These are phyloP conservation scores for Phaffomyces antillensis DNA, from an alignment of 805 yeast genomes.

Conservation along the genomic window DNA sequence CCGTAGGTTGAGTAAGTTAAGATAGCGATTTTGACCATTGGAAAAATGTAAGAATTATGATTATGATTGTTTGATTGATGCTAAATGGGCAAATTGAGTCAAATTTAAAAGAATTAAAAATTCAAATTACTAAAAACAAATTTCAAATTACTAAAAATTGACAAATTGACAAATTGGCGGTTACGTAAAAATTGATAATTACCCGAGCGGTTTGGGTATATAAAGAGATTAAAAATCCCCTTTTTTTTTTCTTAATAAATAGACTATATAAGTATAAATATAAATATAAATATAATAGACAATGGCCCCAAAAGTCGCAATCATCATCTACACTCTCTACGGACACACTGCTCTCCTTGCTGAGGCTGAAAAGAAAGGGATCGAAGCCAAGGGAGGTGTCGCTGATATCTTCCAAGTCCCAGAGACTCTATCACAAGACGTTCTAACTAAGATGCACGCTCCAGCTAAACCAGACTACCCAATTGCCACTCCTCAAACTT, in stretches of 20 bases:
- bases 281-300: constrained; percentile 4
- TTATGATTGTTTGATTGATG: too few species aligned
- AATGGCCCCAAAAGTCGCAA: constrained; percentile 29
- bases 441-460: constrained; percentile 56
- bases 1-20: constrained; percentile 79
- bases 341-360: constrained; percentile 71
- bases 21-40: constrained; percentile 28
- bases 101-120: too few species aligned
- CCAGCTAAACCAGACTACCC: constrained; percentile 51
- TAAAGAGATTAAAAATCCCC: background rate
- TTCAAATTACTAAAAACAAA: too few species aligned
- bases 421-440: constrained; percentile 64
- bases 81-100: too few species aligned
- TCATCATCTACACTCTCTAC: constrained; percentile 73
- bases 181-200: background rate
- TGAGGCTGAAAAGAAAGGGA: constrained; percentile 58
- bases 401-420: constrained; percentile 74
- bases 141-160: background rate
- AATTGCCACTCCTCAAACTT: constrained; percentile 47
- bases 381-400: constrained; percentile 57
- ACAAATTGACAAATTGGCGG: too few species aligned
- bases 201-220: too few species aligned
- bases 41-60: too few species aligned
- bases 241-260: too few species aligned
- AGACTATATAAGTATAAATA: background rate